These are phyloP conservation scores for Carex littledalei DNA, from an alignment of 176 grass and related monocot genomes.

Conservation along the genomic window DNA sequence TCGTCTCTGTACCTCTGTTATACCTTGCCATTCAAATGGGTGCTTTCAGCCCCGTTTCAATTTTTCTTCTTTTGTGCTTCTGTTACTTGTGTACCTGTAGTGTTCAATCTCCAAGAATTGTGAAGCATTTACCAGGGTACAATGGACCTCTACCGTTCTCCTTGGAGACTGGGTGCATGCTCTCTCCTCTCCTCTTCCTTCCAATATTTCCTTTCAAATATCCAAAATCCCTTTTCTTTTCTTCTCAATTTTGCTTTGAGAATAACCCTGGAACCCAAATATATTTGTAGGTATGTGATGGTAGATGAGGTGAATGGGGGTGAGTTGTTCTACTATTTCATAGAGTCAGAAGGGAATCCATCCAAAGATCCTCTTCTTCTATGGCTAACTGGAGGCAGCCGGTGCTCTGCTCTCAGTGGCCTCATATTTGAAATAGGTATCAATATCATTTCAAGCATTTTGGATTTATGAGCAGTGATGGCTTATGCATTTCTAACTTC, in stretches of 20 bases:
- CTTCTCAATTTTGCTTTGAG: background rate
- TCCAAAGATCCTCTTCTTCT: constrained; percentile 40
- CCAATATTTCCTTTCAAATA: background rate
- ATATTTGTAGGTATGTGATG: constrained; percentile 39
- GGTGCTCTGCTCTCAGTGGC: constrained; percentile 48
- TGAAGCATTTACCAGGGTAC: constrained; percentile 53
- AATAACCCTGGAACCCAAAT: background rate
- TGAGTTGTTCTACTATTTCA: constrained; percentile 75
- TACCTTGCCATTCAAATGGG: background rate
- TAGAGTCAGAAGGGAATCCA: constrained; percentile 32
- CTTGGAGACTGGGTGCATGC: constrained; percentile 52
- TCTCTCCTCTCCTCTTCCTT: background rate
- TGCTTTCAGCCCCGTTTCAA: background rate
- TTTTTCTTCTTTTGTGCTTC: background rate
- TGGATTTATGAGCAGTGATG: background rate
- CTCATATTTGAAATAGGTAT: constrained; percentile 58
- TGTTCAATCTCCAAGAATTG: background rate
- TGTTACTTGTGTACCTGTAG: background rate
- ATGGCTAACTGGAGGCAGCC: constrained; percentile 55
- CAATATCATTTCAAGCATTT: background rate
- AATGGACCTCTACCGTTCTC: constrained; percentile 40
- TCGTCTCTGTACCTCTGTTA: background rate
- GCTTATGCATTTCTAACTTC: background rate
- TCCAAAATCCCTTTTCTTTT: background rate
- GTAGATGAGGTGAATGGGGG: constrained; percentile 44